These are phyloP conservation scores for Solanum medicagineum DNA, from an alignment of 257 asterid genomes.

Conservation along the genomic window DNA sequence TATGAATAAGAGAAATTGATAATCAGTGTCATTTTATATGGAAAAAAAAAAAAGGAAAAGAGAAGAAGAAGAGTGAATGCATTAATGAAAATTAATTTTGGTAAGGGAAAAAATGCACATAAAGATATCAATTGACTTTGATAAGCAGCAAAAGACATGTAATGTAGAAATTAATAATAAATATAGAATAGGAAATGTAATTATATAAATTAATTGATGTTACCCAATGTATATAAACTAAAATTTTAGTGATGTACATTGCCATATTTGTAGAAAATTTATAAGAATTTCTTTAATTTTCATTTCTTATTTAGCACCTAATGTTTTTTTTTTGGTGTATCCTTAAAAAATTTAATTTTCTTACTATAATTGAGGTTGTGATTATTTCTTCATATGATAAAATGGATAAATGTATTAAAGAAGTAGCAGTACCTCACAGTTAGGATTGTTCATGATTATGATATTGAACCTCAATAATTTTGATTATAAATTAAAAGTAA, in stretches of 20 bases:
- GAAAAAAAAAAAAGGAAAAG: not conserved
- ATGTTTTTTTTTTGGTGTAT: too few relatives aligned
- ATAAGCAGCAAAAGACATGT: not conserved
- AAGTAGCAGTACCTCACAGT: too few relatives aligned
- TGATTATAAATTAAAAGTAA: too few relatives aligned
- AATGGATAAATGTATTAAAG: too few relatives aligned
- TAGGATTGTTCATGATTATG: too few relatives aligned
- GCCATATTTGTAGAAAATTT: too few relatives aligned
- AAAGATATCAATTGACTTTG: not conserved
- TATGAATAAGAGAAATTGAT: not conserved
- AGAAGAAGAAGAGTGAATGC: not conserved
- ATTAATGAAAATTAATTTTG: not conserved
- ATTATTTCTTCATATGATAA: too few relatives aligned
- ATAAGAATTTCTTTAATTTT: too few relatives aligned
- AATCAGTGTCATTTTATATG: not conserved
- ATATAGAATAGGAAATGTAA: not conserved
- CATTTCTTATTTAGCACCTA: too few relatives aligned
- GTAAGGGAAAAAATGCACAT: not conserved
- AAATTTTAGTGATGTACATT: not conserved
- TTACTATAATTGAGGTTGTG: too few relatives aligned
- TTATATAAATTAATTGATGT: not conserved
- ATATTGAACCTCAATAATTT: too few relatives aligned
- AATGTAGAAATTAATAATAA: not conserved
- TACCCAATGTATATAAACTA: not conserved
- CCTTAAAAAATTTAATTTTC: too few relatives aligned